phyloP scores from a whole-genome alignment of 768 basidiomycete genomes.

The Russula sp. region DNA sequence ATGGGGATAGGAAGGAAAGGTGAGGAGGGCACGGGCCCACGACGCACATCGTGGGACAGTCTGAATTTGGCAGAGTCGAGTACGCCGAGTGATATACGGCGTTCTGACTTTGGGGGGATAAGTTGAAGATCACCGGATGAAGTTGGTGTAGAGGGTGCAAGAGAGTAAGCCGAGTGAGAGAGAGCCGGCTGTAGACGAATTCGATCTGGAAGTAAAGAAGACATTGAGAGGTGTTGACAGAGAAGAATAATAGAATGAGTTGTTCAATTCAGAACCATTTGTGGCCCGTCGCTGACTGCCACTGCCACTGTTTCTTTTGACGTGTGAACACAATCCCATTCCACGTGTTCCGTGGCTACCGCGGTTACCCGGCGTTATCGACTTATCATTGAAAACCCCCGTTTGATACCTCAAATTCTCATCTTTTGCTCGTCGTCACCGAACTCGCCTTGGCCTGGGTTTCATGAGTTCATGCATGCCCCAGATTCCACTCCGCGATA shows the following conservation, averaged over 20 bases:
- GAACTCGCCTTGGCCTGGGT: too few relatives aligned
- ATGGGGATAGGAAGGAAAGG: slow-evolving; percentile 23
- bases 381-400: too few relatives aligned
- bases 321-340: too few relatives aligned
- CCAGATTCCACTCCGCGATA: too few relatives aligned
- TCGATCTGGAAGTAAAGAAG: not conserved
- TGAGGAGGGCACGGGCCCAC: slow-evolving; percentile 26
- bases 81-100: slow-evolving; percentile 29
- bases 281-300: too few relatives aligned
- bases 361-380: too few relatives aligned
- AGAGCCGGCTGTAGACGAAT: not conserved
- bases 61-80: slow-evolving; percentile 33
- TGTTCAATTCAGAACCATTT: too few relatives aligned
- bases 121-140: not conserved
- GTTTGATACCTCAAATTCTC: too few relatives aligned
- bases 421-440: too few relatives aligned
- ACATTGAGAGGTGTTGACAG: not conserved
- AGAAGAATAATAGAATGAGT: not conserved
- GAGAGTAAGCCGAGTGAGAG: slow-evolving; percentile 22
- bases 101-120: slow-evolving; percentile 21
- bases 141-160: slow-evolving; percentile 25
- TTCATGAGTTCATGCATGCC: too few relatives aligned
- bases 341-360: too few relatives aligned
- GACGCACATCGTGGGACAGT: slow-evolving; percentile 34
- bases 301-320: too few relatives aligned